A percentile compares a stretch with the other conserved stretches of the same genome.
phyloP scores from a whole-genome alignment of 768 basidiomycete genomes.

The Termitomyces heimii region DNA sequence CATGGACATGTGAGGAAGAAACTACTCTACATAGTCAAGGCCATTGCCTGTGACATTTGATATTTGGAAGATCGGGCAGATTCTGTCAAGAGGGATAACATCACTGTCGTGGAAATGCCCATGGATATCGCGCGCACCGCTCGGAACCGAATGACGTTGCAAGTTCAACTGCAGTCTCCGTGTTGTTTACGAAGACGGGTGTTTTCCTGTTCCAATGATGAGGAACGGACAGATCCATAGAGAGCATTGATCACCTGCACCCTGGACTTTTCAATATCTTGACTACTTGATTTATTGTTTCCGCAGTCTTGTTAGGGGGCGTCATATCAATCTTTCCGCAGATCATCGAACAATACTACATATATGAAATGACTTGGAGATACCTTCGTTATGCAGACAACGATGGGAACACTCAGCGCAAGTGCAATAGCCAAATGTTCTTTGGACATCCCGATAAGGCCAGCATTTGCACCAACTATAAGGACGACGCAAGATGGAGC shows the following conservation, averaged over 20 bases:
- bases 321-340: conserved; percentile 87
- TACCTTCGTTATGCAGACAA: conserved; percentile 93
- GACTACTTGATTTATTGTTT: conserved; percentile 86
- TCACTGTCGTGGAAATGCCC: background rate
- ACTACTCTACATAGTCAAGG: conserved; percentile 57
- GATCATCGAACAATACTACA: background rate
- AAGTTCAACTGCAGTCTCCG: conserved; percentile 76
- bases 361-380: background rate
- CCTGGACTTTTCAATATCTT: conserved; percentile 93
- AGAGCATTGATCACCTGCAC: conserved; percentile 54
- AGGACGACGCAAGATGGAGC: conserved; percentile 89
- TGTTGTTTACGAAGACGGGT: conserved; percentile 79
- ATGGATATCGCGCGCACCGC: conserved; percentile 35
- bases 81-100: conserved; percentile 30
- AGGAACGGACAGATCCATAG: background rate
- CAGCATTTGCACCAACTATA: conserved; percentile 94
- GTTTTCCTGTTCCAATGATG: conserved; percentile 48
- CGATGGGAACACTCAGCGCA: conserved; percentile 88
- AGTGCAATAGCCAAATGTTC: conserved; percentile 95
- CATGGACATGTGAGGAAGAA: background rate
- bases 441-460: conserved; percentile 87
- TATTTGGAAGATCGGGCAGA: conserved; percentile 88
- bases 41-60: conserved; percentile 97
- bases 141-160: conserved; percentile 70
- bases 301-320: conserved; percentile 83